Evolutionary conservation across 305 asterid species (phyloP), one percentile per base, ranked within the genome.

Genomic region (Salvia sclarea): DNA sequence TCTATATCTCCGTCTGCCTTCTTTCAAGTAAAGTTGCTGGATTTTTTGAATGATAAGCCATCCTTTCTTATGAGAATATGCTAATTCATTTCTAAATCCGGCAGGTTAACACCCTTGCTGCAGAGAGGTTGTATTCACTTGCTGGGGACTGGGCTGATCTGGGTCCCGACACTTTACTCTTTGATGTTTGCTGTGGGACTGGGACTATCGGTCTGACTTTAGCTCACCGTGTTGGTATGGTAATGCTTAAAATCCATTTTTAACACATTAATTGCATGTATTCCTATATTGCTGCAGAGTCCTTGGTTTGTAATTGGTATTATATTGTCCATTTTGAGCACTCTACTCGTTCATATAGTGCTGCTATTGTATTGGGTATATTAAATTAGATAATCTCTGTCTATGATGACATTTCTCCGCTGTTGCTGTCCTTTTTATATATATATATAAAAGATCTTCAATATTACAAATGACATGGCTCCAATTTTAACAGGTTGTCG

Each of bases 161-260:
- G 73, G 95, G 95, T 59, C 95, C 96, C 12, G 96, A 91, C 75
- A 91, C 97, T 8, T 76, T 91, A 66, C 92, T 93, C 78, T 93
- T 93, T 60, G 98, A 93, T 75, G 61, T 93, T 73, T 93, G 98
- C 83, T 93, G 98, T 73, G 98, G 98, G 33, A 93, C 98, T 45
- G 98, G 98, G 75, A 88, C 98, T 22, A 93, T 93, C 74, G 98
- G 98, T 58, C 79, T 93, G 69, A 87, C 92, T 71, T 76, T 93
- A 73, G 92, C 98, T 54, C 90, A 86, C 79, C 95, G 83, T 79
- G 98, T 93, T 74, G 98, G 98, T 81, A 91, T 91, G 98, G 98
- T 93, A 88, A 93, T 87, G 84, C 71, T 79, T 80, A 20, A 28
- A 60, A 68, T 64, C 79, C 79, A 66, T 73, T 77, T 71, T 59